phyloP scores from a whole-genome alignment of 2,329 filamentous ascomycete genomes.

The Talaromyces sp. region DNA sequence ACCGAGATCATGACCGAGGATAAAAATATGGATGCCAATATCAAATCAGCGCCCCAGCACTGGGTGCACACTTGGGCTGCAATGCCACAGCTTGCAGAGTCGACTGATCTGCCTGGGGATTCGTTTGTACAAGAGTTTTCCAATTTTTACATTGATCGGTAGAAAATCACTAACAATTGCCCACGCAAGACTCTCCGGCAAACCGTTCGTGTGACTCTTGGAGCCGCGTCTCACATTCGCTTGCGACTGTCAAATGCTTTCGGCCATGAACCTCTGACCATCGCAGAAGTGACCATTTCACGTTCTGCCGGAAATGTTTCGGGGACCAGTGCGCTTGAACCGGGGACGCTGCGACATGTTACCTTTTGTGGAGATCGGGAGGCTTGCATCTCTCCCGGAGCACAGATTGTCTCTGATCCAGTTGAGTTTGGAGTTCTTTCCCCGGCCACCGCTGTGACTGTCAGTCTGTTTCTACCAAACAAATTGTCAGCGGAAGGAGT shows the following conservation, averaged over 20 bases:
- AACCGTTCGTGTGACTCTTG: slow-evolving; percentile 60
- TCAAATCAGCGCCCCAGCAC: slow-evolving; percentile 30
- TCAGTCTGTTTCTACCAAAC: slow-evolving; percentile 58
- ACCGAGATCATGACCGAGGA: not conserved
- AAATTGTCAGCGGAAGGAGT: slow-evolving; percentile 60
- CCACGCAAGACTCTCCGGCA: slow-evolving; percentile 47
- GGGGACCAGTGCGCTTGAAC: slow-evolving; percentile 54
- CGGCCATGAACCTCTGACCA: slow-evolving; percentile 58
- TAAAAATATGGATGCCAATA: not conserved
- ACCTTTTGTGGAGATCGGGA: slow-evolving; percentile 58
- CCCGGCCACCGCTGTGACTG: slow-evolving; percentile 52
- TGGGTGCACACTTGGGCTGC: slow-evolving; percentile 66
- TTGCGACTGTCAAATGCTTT: slow-evolving; percentile 67
- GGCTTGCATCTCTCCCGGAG: slow-evolving; percentile 56
- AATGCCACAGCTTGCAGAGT: slow-evolving; percentile 66
- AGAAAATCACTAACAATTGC: not conserved
- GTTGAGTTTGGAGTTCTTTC: slow-evolving; percentile 55
- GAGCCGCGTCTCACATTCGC: slow-evolving; percentile 56
- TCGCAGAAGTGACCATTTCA: slow-evolving; percentile 60
- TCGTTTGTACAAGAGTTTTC: slow-evolving; percentile 52
- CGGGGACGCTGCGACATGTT: slow-evolving; percentile 52
- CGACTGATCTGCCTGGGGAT: slow-evolving; percentile 59
- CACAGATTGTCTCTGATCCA: slow-evolving; percentile 61
- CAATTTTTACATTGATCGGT: not conserved
- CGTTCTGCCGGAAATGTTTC: slow-evolving; percentile 47